Conservation (phyloP, 192 early-diverging fungal species). For the Glomus cerebriforme region DNA sequence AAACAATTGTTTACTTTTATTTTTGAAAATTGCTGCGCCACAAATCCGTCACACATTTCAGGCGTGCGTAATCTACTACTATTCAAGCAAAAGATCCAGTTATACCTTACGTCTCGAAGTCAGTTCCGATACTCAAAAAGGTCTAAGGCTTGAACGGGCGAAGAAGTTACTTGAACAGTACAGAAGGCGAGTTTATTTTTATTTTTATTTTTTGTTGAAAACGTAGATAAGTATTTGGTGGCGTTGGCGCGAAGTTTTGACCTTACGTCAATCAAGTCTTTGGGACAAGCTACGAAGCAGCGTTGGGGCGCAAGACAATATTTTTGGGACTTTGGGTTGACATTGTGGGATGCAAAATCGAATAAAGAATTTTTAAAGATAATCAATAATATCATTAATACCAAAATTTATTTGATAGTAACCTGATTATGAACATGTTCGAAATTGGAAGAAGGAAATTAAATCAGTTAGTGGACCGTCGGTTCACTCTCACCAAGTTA, state of each 20-base stretch:
- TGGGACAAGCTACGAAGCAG: not conserved
- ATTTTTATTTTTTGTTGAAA: too few relatives aligned
- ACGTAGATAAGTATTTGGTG: not conserved
- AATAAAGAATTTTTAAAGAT: too few relatives aligned
- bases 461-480: conserved; percentile 6
- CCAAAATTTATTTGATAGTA: conserved; percentile 2
- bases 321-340: conserved; percentile 1
- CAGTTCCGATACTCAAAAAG: too few relatives aligned
- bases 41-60: too few relatives aligned
- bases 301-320: not conserved
- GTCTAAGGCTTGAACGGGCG: too few relatives aligned
- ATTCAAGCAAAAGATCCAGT: too few relatives aligned
- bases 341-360: not conserved
- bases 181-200: too few relatives aligned
- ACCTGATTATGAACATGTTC: not conserved
- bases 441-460: conserved; percentile 21
- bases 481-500: conserved; percentile 20
- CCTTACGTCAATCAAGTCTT: conserved; percentile 15
- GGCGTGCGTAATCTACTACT: too few relatives aligned
- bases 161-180: too few relatives aligned
- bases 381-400: conserved; percentile 4
- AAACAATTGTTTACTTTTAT: too few relatives aligned
- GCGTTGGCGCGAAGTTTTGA: not conserved
- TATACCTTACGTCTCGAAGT: too few relatives aligned
- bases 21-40: too few relatives aligned